Evolutionary conservation across 495 filamentous ascomycete genomes (phyloP), one percentile per base, ranked within the genome.

Genomic region (Annulohypoxylon maeteangense): DNA sequence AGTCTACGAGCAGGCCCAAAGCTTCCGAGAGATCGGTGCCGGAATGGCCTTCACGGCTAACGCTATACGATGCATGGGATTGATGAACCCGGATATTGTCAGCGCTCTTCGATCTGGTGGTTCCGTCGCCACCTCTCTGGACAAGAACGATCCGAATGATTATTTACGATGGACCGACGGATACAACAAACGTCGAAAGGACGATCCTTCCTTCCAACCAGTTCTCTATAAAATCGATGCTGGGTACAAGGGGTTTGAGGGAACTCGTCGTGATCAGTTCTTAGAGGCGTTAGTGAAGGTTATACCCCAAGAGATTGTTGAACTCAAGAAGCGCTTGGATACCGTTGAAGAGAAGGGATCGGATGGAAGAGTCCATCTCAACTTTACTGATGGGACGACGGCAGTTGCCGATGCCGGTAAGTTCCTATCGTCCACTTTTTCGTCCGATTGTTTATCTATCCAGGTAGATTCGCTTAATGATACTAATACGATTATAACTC

Each of bases 31-130:
- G 60, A 84, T 89, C 12, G 88, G 88, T 27, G 87, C 87, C 0
- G 87, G 87, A 14, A 83, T 89, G 20, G 80, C 79, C 16, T 84
- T 89, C 55, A 82, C 85, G 1, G 81, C 85, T 32, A 89, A 88
- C 71, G 81, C 86, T 8, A 77, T 83, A 12, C 78, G 81, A 16
- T 87, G 86, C 1, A 86, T 90, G 83, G 74, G 74, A 11, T 50
- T 83, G 20, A 81, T 87, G 67, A 79, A 86, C 42, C 78, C 78
- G 18, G 77, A 78, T 10, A 82, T 89, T 50, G 68, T 81, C 42
- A 74, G 75, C 1, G 82, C 76, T 7, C 85, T 86, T 58, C 64
- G 74, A 10, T 77, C 76, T 22, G 79, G 81, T 32, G 80, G 77
- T 27, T 81, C 82, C 1, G 72, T 75, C n/a, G 84, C 86, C 56